These are phyloP conservation scores for Chrysosporium keratinophilum DNA, from an alignment of 2,329 filamentous ascomycete genomes.

Conservation along the genomic window DNA sequence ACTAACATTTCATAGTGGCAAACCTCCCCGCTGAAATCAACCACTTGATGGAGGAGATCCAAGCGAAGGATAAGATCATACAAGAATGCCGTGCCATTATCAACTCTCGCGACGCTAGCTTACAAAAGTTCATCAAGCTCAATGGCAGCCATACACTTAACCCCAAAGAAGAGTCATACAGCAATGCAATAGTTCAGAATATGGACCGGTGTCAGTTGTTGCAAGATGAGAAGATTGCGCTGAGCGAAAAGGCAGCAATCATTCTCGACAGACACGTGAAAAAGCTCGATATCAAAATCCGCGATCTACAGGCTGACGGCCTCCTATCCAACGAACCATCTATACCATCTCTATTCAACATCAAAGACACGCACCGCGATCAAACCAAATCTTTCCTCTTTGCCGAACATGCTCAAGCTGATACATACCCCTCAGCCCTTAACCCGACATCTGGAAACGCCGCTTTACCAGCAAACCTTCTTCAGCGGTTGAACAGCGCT, in stretches of 20 bases:
- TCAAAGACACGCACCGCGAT: conserved; percentile 34
- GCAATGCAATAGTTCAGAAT: conserved; percentile 47
- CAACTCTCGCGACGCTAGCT: conserved; percentile 46
- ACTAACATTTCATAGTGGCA: conserved; percentile 27
- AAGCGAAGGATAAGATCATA: conserved; percentile 53
- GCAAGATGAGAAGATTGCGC: conserved; percentile 52
- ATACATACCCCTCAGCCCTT: conserved; percentile 40
- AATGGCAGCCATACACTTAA: conserved; percentile 53
- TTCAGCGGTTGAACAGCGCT: conserved; percentile 39
- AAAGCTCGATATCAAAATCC: conserved; percentile 51
- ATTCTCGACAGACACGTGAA: conserved; percentile 55
- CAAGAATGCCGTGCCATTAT: conserved; percentile 49
- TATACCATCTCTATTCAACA: conserved; percentile 47
- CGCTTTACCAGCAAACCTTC: conserved; percentile 43
- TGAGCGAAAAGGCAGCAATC: conserved; percentile 50
- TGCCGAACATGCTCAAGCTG: conserved; percentile 36
- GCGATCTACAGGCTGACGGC: conserved; percentile 49
- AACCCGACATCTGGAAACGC: conserved; percentile 48
- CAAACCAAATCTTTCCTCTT: conserved; percentile 41
- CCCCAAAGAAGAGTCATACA: conserved; percentile 53
- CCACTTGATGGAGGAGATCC: conserved; percentile 56
- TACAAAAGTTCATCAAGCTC: conserved; percentile 57
- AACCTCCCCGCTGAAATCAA: conserved; percentile 55
- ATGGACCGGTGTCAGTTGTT: conserved; percentile 48
- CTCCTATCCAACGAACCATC: conserved; percentile 49